phyloP scores from a whole-genome alignment of 208 protist genomes.

The Acanthamoeba lenticulata region DNA sequence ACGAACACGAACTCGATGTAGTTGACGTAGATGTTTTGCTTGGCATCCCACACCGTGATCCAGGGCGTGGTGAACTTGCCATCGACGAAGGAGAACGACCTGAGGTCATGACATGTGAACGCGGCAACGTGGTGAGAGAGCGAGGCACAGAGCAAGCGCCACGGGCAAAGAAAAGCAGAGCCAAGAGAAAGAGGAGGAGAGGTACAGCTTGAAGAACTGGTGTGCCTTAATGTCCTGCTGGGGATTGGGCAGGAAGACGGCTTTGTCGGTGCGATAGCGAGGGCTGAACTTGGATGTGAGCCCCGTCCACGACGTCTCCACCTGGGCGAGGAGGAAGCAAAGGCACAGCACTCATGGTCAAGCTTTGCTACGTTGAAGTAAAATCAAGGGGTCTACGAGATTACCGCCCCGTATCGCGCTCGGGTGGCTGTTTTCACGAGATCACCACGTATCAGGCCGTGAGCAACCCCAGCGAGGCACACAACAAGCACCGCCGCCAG shows the following conservation, averaged over 20 bases:
- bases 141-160: neutral
- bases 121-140: neutral
- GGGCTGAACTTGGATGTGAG: conserved; percentile 42
- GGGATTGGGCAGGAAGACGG: neutral
- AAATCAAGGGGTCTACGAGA: neutral
- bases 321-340: neutral
- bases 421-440: conserved; percentile 8
- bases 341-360: neutral
- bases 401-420: conserved; percentile 23
- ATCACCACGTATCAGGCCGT: neutral
- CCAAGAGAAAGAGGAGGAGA: neutral
- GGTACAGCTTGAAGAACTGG: conserved; percentile 37
- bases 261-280: conserved; percentile 9
- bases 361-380: neutral
- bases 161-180: neutral
- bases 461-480: neutral
- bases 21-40: conserved; percentile 35
- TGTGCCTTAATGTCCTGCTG: conserved; percentile 16
- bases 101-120: neutral
- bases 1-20: conserved; percentile 44
- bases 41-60: conserved; percentile 49
- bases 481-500: neutral
- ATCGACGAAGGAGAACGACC: conserved; percentile 40
- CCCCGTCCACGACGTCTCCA: conserved; percentile 15
- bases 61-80: conserved; percentile 52